Base-by-base conservation (phyloP, 164 flowering plant species). In the Taxillus chinensis region DNA sequence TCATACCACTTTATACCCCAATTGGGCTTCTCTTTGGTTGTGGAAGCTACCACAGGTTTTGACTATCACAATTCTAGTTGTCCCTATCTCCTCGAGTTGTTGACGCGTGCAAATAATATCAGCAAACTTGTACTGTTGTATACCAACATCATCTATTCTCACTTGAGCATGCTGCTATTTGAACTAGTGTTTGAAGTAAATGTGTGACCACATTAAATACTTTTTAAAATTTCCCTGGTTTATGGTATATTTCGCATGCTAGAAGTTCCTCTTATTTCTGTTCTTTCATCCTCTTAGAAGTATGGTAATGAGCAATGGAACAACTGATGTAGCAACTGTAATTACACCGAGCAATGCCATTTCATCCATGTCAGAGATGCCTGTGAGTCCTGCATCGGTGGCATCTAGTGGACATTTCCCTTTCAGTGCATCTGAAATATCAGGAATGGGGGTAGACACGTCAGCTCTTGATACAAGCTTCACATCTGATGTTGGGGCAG, bases 401-500 rank as follows among this genome's bases (percentile, higher is more conserved):
- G 87, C 93, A 63, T 93, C 96, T 13, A 88, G 88, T 74, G 96
- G 96, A n/a, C 96, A 90, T 75, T 90, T 93, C 62, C 92, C 96
- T 3, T 93, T 93, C 75, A 84, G 80, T 67, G 79, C 97, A 15
- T 75, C 96, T 59, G 97, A 93, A 60, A 82, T 92, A 48, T 77
- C 96, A 17, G 96, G 96, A 59, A 87, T 90, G 75, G 96, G 90
- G 49, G 84, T 88, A 4, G 99, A 90, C 48, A 69, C 92, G 46
- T 84, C 95, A 68, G 90, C 80, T 60, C 83, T 93, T 43, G 99
- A 89, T 66, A 65, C 95, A 15, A 80, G 95, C 65, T 93, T 90
- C 50, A 86, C 84, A 49, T 75, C 83, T 3, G 96, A 89, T 72
- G 74, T 75, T 49, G 95, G 85, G n/a, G 75, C 67, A 56, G 92